phyloP scores from a whole-genome alignment of 345 rosid species.

The Erysimum cheiranthoides region DNA sequence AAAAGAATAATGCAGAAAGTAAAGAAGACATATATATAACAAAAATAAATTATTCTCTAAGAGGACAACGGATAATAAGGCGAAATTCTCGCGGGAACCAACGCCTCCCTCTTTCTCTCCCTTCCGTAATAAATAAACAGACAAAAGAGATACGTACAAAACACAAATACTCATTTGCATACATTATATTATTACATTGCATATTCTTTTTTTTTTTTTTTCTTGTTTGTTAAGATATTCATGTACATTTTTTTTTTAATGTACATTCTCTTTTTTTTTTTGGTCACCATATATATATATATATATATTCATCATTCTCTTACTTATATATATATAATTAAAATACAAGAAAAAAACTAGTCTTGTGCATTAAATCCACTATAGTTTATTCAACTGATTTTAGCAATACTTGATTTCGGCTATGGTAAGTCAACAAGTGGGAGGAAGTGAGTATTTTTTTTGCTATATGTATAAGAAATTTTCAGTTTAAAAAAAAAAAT shows the following conservation, averaged over 20 bases:
- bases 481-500: no score
- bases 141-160: slow-evolving; percentile 37
- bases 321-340: background rate
- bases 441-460: no score
- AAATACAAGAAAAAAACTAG: background rate
- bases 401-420: no score
- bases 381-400: background rate
- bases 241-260: no score
- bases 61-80: slow-evolving; percentile 49
- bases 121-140: slow-evolving; percentile 24
- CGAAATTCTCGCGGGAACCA: slow-evolving; percentile 54
- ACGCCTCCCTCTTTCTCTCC: slow-evolving; percentile 38
- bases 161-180: background rate
- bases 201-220: no score
- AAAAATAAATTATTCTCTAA: slow-evolving; percentile 37
- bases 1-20: slow-evolving; percentile 70
- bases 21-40: slow-evolving; percentile 66
- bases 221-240: background rate
- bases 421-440: no score
- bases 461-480: no score
- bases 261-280: no score
- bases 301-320: no score
- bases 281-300: no score
- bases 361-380: background rate
- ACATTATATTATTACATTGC: background rate